Base-by-base conservation (phyloP, 176 grass and related monocot species). In the Tillandsia fasciculata region DNA sequence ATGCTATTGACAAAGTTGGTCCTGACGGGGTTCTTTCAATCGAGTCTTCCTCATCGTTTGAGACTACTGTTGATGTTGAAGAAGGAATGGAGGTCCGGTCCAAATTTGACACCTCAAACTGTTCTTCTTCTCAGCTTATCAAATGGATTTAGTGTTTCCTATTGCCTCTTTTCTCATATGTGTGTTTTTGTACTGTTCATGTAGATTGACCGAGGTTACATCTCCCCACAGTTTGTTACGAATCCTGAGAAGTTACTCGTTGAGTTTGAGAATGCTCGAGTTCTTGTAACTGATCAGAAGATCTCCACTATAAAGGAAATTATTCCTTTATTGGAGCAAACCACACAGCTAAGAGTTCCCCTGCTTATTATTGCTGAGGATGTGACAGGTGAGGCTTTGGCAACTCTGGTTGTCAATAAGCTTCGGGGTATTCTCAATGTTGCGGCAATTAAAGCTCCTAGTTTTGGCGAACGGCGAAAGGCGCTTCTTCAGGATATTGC, bases 221-320 rank as follows among this genome's bases (percentile, higher is more conserved):
- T 96, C 75, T 96, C 92, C 27, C 92, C 92, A 29, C 92, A 91
- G 76, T 91, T 96, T 79, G 92, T 96, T 26, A 91, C 88, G 14
- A 91, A 96, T 68, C 81, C 88, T 64, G 92, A 96, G 80, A 96
- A 96, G 58, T 88, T 90, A 26, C 68, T 88, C 2, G 85, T 96
- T 26, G 92, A 96, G 78, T 96, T 96, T 80, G 92, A 96, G 84
- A 86, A 96, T 66, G 85, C 85, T 42, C 72, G 83, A n/a, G 68
- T 96, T 73, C 92, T 96, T 18, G 78, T 96, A 64, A 96, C 92
- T 29, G 92, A 96, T 76, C 92, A 96, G 65, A 96, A 96, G 78
- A 96, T 91, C 50, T 91, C 92, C 15, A 86, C 88, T 10, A 96
- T 96, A 68, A 96, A 91, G 69, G 88, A 96, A 15, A 91, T 96